These are phyloP conservation scores for Salix exigua DNA, from an alignment of 345 rosid species.

Conservation along the genomic window DNA sequence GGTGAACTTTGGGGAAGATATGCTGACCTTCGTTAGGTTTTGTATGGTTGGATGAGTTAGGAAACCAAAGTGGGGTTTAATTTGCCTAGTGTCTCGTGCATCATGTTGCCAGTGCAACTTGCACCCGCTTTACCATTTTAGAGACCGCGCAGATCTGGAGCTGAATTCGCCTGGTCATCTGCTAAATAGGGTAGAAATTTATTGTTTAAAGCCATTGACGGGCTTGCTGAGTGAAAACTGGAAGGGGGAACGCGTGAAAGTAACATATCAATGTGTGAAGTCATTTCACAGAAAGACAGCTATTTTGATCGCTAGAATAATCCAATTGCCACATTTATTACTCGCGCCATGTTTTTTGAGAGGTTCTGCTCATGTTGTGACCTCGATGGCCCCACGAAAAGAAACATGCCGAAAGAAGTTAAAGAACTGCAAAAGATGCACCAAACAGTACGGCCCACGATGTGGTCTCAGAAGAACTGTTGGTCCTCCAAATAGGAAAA, in stretches of 20 bases:
- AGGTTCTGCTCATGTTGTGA: background rate
- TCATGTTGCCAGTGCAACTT: no score
- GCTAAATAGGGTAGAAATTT: no score
- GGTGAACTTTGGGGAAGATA: background rate
- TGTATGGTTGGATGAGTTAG: background rate
- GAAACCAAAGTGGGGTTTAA: constrained; percentile 8
- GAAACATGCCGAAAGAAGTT: background rate
- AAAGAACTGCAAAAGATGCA: background rate
- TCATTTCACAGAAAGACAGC: no score
- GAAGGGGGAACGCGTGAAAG: no score
- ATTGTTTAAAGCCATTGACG: no score
- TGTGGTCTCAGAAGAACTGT: background rate
- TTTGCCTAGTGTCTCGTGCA: constrained; percentile 16
- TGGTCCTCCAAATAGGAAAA: no score
- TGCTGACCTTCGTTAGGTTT: no score
- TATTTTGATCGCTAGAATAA: no score
- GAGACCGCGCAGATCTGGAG: background rate
- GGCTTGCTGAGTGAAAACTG: no score
- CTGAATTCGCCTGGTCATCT: background rate
- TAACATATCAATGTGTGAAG: no score
- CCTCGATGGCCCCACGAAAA: background rate
- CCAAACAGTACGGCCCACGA: background rate
- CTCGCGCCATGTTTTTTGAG: background rate
- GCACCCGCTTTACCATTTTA: background rate
- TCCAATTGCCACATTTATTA: background rate